Percentiles rank a stretch among this genome's conserved stretches.
phyloP scores from a whole-genome alignment of 2,329 filamentous ascomycete species.

The Clarireedia monteithiana region DNA sequence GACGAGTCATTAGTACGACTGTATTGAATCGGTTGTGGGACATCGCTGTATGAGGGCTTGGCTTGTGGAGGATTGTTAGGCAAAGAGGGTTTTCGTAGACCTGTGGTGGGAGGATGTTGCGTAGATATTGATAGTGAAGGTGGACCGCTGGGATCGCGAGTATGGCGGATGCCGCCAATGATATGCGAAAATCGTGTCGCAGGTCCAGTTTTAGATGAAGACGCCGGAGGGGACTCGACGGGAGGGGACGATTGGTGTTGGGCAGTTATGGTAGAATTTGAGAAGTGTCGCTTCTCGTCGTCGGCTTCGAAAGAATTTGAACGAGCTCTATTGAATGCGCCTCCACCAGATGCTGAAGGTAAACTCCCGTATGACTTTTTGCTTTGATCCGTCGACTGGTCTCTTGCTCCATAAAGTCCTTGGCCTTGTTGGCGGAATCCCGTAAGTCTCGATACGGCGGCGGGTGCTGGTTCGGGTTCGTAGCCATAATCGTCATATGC shows the following conservation, averaged over 20 bases:
- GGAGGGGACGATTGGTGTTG: slow-evolving; percentile 13
- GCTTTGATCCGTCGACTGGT: slow-evolving; percentile 10
- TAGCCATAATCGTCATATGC: slow-evolving; percentile 41
- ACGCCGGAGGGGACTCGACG: slow-evolving; percentile 4
- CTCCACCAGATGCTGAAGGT: slow-evolving; percentile 17
- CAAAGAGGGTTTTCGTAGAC: slow-evolving; percentile 17
- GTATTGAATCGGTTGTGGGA: not conserved
- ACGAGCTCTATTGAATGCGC: slow-evolving; percentile 17
- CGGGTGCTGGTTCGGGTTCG: slow-evolving; percentile 30
- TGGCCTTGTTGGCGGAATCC: slow-evolving; percentile 37
- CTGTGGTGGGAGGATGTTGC: slow-evolving; percentile 16
- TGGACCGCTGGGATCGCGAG: slow-evolving; percentile 18
- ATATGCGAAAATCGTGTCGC: slow-evolving; percentile 27
- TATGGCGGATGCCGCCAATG: slow-evolving; percentile 12
- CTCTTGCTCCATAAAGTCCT: slow-evolving; percentile 16
- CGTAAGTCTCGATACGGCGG: slow-evolving; percentile 30
- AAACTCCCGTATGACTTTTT: slow-evolving; percentile 28
- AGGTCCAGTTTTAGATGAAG: not conserved
- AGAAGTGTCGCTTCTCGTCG: slow-evolving; percentile 45
- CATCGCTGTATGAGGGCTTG: not conserved
- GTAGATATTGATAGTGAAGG: slow-evolving; percentile 21
- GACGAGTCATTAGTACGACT: slow-evolving; percentile 13
- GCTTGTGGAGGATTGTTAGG: not conserved
- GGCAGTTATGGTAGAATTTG: slow-evolving; percentile 22
- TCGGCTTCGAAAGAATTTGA: slow-evolving; percentile 46